Evolutionary conservation across 164 flowering plant genomes (phyloP).

Genomic region (Piper betle): DNA sequence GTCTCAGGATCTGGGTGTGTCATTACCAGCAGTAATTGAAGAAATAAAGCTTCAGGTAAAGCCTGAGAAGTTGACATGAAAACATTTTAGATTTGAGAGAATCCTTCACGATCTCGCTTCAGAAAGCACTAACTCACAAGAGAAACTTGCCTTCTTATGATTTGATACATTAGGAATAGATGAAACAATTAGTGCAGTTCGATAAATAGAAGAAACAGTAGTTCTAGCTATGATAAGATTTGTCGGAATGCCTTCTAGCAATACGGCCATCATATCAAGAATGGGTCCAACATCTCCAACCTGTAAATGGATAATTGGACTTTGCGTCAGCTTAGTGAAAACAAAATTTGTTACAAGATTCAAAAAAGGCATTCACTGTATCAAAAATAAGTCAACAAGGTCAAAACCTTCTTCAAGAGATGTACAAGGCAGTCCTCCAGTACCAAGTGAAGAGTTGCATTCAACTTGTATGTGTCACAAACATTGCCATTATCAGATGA

Average conservation of each 20-base stretch:
- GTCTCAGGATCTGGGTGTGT: conserved; percentile 73
- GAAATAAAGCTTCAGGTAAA: conserved; percentile 86
- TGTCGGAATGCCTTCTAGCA: conserved; percentile 55
- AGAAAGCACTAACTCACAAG: too few species aligned
- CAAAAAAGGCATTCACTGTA: neutral
- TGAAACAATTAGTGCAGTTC: conserved; percentile 49
- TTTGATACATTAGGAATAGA: conserved; percentile 51
- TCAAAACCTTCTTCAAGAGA: conserved; percentile 55
- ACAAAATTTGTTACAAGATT: neutral
- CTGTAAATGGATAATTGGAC: conserved; percentile 23
- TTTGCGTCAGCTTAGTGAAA: neutral
- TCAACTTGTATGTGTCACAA: conserved; percentile 21
- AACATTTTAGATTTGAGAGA: neutral
- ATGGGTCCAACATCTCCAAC: conserved; percentile 85
- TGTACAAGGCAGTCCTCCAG: conserved; percentile 56
- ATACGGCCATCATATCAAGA: conserved; percentile 74
- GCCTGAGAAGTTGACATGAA: conserved; percentile 30
- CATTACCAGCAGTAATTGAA: conserved; percentile 75
- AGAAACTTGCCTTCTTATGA: conserved; percentile 48
- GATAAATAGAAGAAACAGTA: conserved; percentile 53
- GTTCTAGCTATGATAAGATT: conserved; percentile 39
- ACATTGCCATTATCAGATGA: conserved; percentile 16
- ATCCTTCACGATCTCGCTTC: neutral
- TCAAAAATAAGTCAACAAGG: neutral
- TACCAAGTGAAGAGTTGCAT: conserved; percentile 43